Evolutionary conservation across 2,329 filamentous ascomycete species (phyloP), one percentile per base, ranked within the genome.

Genomic region (Plenodomus lindquistii): DNA sequence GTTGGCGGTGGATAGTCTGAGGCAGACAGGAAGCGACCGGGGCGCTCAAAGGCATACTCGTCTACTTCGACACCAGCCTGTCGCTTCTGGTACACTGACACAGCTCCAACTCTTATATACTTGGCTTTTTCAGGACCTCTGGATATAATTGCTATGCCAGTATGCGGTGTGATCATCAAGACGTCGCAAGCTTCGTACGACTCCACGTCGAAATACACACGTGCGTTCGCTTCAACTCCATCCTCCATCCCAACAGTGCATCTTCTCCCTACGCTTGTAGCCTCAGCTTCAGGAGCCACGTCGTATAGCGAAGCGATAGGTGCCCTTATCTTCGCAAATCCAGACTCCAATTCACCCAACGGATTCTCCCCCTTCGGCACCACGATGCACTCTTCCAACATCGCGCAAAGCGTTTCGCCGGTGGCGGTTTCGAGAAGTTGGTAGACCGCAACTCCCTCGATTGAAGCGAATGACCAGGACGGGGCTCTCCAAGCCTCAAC

Each of bases 101-200:
- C 48, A n/a, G 41, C 22, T 11, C 48, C 48, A 11, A 8, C 55
- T 65, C 34, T 57, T 57, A 48, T n/a, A 22, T 44, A 52, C 13
- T 15, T 20, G 20, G 20, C 21, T 22, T 22, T 20, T 19, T 27
- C 29, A 17, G 4, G 13, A 16, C 48, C 37, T 15, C 22, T 16
- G 15, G 19, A 17, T 13, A 29, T 7, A 3, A 45, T 17, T 4
- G 44, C 48, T 36, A 52, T 11, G 18, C 48, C 48, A 8, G 38
- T 37, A 38, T 36, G 17, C 13, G 48, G 44, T 11, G 44, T 47
- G 18, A 48, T 37, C 22, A 52, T 44, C 36, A 52, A 11, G 40
- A 45, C 45, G n/a, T 47, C 15, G 24, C 44, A 43, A 9, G 9
- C 2, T 7, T 44, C 37, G 20, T 42, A 15, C 1, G 4, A n/a